These are phyloP conservation scores for Alisma plantagoaquatica DNA, from an alignment of 106 monocot genomes.

Conservation along the genomic window DNA sequence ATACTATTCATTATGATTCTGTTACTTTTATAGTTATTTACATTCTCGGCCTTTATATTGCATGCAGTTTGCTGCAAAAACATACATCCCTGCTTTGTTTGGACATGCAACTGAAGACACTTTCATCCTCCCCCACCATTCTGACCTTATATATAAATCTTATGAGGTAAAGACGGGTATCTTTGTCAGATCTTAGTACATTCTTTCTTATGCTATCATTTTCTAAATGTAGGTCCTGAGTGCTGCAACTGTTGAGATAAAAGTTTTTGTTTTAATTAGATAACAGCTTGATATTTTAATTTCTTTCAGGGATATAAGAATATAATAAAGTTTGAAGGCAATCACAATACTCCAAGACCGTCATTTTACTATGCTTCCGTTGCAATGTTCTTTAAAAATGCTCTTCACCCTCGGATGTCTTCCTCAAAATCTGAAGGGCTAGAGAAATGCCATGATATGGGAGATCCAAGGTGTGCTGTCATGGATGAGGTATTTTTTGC, in stretches of 20 bases:
- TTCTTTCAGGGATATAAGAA: conserved; percentile 89
- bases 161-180: conserved; percentile 84
- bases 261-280: too few relatives aligned
- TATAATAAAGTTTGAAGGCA: conserved; percentile 93
- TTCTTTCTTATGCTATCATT: too few relatives aligned
- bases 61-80: conserved; percentile 79
- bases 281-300: neutral
- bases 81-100: conserved; percentile 97
- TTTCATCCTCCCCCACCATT: conserved; percentile 86
- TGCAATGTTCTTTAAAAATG: conserved; percentile 97
- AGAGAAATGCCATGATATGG: conserved; percentile 77
- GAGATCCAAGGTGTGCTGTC: conserved; percentile 48
- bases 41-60: conserved; percentile 6
- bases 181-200: too few relatives aligned
- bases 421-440: conserved; percentile 44
- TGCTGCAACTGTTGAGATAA: too few relatives aligned
- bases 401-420: conserved; percentile 71
- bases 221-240: too few relatives aligned
- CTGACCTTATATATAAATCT: conserved; percentile 69
- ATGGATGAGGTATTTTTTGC: conserved; percentile 78
- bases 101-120: conserved; percentile 83
- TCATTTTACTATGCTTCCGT: conserved; percentile 98
- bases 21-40: too few relatives aligned
- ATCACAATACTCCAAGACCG: conserved; percentile 92
- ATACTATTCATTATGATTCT: too few relatives aligned